phyloP scores from a whole-genome alignment of 495 filamentous ascomycete species.

The Penicillium antarcticum region DNA sequence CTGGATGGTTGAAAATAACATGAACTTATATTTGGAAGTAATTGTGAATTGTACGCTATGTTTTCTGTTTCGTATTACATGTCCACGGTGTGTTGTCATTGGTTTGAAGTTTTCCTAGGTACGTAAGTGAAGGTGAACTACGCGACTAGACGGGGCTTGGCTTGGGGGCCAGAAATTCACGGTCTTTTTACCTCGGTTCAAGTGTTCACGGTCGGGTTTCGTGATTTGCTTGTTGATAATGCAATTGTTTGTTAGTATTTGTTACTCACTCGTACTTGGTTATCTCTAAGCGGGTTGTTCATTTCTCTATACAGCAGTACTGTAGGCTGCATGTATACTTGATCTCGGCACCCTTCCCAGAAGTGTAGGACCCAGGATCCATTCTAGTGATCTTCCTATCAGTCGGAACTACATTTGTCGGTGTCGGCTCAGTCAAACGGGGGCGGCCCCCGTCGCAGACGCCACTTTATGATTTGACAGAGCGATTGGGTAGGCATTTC shows the following conservation, averaged over 20 bases:
- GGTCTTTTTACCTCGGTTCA: neutral
- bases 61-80: neutral
- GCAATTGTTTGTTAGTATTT: too few relatives aligned
- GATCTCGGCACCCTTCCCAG: too few relatives aligned
- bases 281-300: too few relatives aligned
- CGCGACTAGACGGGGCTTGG: neutral
- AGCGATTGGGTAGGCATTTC: neutral
- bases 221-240: too few relatives aligned
- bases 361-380: neutral
- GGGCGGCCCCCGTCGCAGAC: neutral
- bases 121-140: neutral
- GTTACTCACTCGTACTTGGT: too few relatives aligned
- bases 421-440: neutral
- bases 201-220: too few relatives aligned
- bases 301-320: too few relatives aligned
- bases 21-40: too few relatives aligned
- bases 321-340: too few relatives aligned
- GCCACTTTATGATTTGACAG: neutral
- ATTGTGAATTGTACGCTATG: too few relatives aligned
- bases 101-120: too few relatives aligned
- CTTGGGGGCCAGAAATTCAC: neutral
- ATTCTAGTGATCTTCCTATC: neutral
- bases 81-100: neutral
- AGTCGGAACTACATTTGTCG: neutral
- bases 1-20: too few relatives aligned